These are phyloP conservation scores for Malassezia caprae DNA, from an alignment of 1,284 basidiomycete species.

Conservation along the genomic window DNA sequence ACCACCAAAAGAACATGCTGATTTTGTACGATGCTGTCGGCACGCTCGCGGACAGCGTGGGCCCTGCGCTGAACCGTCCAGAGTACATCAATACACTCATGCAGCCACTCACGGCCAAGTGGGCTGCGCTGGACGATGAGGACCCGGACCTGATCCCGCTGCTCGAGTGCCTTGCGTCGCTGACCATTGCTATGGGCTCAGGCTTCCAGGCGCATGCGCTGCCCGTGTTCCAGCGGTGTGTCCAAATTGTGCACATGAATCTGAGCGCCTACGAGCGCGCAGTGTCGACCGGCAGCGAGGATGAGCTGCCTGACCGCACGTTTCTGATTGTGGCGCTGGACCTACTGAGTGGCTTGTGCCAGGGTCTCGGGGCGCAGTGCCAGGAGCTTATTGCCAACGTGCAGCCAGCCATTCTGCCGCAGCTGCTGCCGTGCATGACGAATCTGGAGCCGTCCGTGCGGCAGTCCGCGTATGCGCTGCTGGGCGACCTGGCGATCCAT, in stretches of 20 bases:
- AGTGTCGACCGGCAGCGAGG: slow-evolving; percentile 59
- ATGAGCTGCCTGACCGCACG: slow-evolving; percentile 39
- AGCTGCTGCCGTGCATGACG: slow-evolving; percentile 46
- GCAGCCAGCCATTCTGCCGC: slow-evolving; percentile 36
- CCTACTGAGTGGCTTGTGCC: slow-evolving; percentile 84
- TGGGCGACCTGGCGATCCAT: slow-evolving; percentile 95
- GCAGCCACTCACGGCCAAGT: slow-evolving; percentile 82
- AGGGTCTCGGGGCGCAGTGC: slow-evolving; percentile 67
- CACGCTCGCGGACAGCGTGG: slow-evolving; percentile 92
- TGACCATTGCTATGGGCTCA: slow-evolving; percentile 89
- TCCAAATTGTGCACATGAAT: slow-evolving; percentile 69
- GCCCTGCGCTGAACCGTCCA: slow-evolving; percentile 71
- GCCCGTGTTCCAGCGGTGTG: slow-evolving; percentile 86
- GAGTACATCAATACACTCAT: slow-evolving; percentile 87
- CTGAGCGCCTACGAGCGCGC: slow-evolving; percentile 62
- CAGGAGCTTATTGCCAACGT: slow-evolving; percentile 32
- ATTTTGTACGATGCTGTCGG: slow-evolving; percentile 97
- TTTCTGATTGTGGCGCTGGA: slow-evolving; percentile 86
- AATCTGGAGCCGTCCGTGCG: slow-evolving; percentile 89
- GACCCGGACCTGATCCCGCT: slow-evolving; percentile 89
- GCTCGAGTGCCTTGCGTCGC: slow-evolving; percentile 81
- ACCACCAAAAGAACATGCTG: slow-evolving; percentile 98
- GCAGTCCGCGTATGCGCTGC: slow-evolving; percentile 90
- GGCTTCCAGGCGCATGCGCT: slow-evolving; percentile 79
- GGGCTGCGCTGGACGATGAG: slow-evolving; percentile 76